Percentiles rank a stretch among this genome's conserved stretches.
These are phyloP conservation scores for Castanospermum australe DNA, from an alignment of 306 rosid genomes.

Conservation along the genomic window DNA sequence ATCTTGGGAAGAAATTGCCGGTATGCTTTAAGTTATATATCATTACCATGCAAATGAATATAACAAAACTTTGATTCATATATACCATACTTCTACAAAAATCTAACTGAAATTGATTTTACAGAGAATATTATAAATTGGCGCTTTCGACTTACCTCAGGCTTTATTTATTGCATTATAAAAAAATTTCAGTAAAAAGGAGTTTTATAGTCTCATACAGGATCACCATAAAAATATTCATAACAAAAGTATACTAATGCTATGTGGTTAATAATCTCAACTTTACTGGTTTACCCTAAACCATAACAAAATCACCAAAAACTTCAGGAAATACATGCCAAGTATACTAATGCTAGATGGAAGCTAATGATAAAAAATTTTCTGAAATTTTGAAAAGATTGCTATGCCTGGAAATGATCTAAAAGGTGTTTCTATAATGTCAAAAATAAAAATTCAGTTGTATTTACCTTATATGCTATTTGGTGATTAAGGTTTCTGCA, in stretches of 20 bases:
- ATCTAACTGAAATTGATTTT: not conserved
- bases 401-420: not conserved
- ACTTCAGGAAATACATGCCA: not conserved
- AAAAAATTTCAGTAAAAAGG: not conserved
- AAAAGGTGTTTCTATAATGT: not conserved
- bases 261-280: too few relatives aligned
- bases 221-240: too few relatives aligned
- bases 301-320: not conserved
- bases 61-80: not conserved
- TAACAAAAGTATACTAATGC: too few relatives aligned
- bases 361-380: not conserved
- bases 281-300: too few relatives aligned
- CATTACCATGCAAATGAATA: not conserved
- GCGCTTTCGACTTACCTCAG: not conserved
- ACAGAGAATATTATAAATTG: not conserved
- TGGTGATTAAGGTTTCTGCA: constrained; percentile 73
- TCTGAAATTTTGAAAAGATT: not conserved
- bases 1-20: constrained; percentile 98
- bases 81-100: not conserved
- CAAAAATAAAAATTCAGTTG: not conserved
- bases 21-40: constrained; percentile 35
- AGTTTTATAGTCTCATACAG: not conserved
- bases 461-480: constrained; percentile 19
- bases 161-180: not conserved
- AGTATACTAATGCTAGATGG: constrained; percentile 7